phyloP scores from a whole-genome alignment of 2,329 filamentous ascomycete genomes.

The Pseudogymnoascus sp. region DNA sequence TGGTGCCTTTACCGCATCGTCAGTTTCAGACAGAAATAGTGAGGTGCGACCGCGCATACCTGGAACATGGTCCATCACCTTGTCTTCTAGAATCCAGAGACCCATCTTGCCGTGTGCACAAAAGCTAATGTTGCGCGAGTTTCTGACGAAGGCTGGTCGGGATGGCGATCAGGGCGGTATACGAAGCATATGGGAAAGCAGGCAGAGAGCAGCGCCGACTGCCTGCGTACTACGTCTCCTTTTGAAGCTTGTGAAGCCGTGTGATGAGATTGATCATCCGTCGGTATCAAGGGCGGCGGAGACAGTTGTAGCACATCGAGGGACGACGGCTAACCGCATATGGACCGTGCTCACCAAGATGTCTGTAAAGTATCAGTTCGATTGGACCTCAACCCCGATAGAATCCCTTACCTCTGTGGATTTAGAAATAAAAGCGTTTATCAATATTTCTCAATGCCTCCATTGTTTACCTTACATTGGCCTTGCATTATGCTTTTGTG shows the following conservation, averaged over 20 bases:
- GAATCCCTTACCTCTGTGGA: background rate
- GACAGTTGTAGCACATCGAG: background rate
- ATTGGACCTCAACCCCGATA: background rate
- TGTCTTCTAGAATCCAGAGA: conserved; percentile 67
- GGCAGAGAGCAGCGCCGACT: conserved; percentile 5
- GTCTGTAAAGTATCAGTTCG: background rate
- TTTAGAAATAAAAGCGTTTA: background rate
- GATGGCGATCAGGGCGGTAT: background rate
- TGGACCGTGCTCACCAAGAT: background rate
- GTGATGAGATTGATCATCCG: conserved; percentile 2
- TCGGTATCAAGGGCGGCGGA: background rate
- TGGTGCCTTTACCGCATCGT: conserved; percentile 41
- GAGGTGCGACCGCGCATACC: conserved; percentile 42
- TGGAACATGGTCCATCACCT: conserved; percentile 61
- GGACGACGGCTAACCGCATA: background rate
- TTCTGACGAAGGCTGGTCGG: conserved; percentile 10
- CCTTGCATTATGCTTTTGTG: background rate
- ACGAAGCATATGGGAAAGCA: background rate
- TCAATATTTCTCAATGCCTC: background rate
- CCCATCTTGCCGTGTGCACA: conserved; percentile 43
- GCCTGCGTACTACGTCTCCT: background rate
- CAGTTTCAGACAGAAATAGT: background rate
- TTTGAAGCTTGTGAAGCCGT: background rate
- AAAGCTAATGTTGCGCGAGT: background rate
- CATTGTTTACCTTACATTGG: background rate